These are phyloP conservation scores for Magnaporthiopsis rhizophila DNA, from an alignment of 2,329 filamentous ascomycete species.

Conservation along the genomic window DNA sequence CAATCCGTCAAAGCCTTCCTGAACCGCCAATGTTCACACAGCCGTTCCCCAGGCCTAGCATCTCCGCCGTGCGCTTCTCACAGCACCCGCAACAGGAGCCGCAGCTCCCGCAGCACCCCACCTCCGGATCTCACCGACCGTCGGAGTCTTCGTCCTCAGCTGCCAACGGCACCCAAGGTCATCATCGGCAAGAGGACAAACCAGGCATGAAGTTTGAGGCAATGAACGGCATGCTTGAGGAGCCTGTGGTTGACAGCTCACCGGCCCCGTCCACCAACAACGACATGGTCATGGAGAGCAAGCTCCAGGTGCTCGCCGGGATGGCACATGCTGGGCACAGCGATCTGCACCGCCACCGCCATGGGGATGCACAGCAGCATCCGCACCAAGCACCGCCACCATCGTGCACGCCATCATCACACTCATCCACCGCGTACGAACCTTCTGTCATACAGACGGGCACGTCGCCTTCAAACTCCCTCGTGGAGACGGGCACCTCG, in stretches of 20 bases:
- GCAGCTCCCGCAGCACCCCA: not conserved
- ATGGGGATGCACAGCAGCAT: not conserved
- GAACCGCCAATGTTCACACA: constrained; percentile 42
- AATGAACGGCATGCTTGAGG: not conserved
- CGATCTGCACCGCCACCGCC: not conserved
- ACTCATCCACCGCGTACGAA: constrained; percentile 35
- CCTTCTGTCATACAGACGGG: constrained; percentile 25
- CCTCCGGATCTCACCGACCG: constrained; percentile 10
- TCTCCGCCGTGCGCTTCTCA: constrained; percentile 39
- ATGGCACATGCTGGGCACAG: constrained; percentile 7
- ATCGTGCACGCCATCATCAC: constrained; percentile 12
- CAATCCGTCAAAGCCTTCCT: constrained; percentile 47
- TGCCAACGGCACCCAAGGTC: not conserved
- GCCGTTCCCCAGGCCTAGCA: constrained; percentile 39
- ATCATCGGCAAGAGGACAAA: not conserved
- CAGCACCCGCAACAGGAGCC: constrained; percentile 18
- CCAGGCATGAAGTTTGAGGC: not conserved
- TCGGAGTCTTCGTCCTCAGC: constrained; percentile 5
- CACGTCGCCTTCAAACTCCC: constrained; percentile 33
- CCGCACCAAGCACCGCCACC: constrained; percentile 14
- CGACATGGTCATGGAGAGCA: constrained; percentile 1
- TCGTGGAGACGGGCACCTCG: constrained; percentile 24
- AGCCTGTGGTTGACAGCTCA: not conserved
- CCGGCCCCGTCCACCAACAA: not conserved
- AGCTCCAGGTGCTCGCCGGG: constrained; percentile 13